A percentile compares a stretch with the other conserved stretches of the same genome.
Evolutionary conservation across 2,329 filamentous ascomycete species (phyloP).

Genomic region (Mariannaea sp.): DNA sequence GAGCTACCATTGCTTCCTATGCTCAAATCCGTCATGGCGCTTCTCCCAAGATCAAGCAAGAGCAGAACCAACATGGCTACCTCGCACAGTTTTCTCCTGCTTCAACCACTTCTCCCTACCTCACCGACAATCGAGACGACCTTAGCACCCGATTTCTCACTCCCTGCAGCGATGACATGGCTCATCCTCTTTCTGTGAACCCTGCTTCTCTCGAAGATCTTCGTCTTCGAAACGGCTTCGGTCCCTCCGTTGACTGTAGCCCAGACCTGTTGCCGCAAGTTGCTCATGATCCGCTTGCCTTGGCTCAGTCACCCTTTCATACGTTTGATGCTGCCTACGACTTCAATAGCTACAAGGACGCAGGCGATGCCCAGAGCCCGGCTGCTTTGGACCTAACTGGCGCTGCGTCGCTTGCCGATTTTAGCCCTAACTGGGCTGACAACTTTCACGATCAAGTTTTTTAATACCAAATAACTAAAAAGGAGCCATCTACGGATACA

Average conservation of each 20-base stretch:
- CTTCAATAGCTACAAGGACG: slow-evolving; percentile 43
- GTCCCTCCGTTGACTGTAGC: slow-evolving; percentile 35
- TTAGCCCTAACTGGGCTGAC: slow-evolving; percentile 39
- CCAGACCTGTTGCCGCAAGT: slow-evolving; percentile 38
- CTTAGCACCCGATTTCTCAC: slow-evolving; percentile 53
- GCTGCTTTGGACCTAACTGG: slow-evolving; percentile 31
- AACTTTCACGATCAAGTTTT: slow-evolving; percentile 39
- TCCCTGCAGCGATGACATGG: slow-evolving; percentile 58
- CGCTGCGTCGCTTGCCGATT: slow-evolving; percentile 36
- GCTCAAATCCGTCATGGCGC: slow-evolving; percentile 35
- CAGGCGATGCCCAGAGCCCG: slow-evolving; percentile 39
- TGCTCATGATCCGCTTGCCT: slow-evolving; percentile 36
- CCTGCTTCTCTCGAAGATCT: slow-evolving; percentile 39
- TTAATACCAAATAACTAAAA: slow-evolving; percentile 38
- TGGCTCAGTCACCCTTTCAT: slow-evolving; percentile 45
- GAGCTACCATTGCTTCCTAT: slow-evolving; percentile 37
- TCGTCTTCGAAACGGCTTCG: slow-evolving; percentile 36
- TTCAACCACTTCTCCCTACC: slow-evolving; percentile 45
- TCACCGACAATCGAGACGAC: slow-evolving; percentile 43
- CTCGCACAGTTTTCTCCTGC: slow-evolving; percentile 45
- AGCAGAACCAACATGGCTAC: slow-evolving; percentile 41
- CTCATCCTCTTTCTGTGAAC: slow-evolving; percentile 34
- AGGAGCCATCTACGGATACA: slow-evolving; percentile 28
- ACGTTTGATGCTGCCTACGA: slow-evolving; percentile 50
- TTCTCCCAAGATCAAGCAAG: slow-evolving; percentile 44